phyloP scores from a whole-genome alignment of 2,329 filamentous ascomycete genomes.

The Kalaharituber pfeilii region DNA sequence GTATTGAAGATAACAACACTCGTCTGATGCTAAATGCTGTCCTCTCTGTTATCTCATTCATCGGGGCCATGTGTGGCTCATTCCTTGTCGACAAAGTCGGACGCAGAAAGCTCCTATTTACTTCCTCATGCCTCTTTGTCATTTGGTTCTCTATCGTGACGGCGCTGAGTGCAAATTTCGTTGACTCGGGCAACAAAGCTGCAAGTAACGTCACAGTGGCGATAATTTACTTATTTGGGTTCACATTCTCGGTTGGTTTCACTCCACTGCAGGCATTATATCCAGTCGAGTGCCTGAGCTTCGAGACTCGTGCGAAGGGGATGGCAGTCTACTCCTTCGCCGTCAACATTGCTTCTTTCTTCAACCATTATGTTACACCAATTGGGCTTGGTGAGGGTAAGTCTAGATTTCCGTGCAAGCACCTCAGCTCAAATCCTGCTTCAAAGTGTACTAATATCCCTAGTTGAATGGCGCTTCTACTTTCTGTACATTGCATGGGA shows the following conservation, averaged over 20 bases:
- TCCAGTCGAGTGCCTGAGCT: constrained; percentile 37
- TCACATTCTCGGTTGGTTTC: constrained; percentile 35
- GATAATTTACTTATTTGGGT: constrained; percentile 39
- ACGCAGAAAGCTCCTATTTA: constrained; percentile 40
- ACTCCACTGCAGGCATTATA: constrained; percentile 34
- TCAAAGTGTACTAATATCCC: background rate
- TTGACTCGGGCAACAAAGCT: constrained; percentile 24
- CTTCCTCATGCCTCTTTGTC: constrained; percentile 33
- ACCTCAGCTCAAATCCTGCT: too few species aligned
- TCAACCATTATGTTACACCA: constrained; percentile 31
- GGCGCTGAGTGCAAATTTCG: constrained; percentile 25
- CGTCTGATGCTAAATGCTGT: constrained; percentile 39
- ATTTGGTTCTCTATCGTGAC: constrained; percentile 38
- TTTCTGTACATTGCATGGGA: constrained; percentile 32
- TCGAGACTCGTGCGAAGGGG: constrained; percentile 39
- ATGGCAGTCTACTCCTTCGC: constrained; percentile 35
- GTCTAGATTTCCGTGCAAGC: too few species aligned
- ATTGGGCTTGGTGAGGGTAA: constrained; percentile 18
- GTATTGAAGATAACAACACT: constrained; percentile 38
- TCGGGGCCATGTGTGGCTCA: constrained; percentile 32
- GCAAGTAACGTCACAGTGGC: constrained; percentile 34
- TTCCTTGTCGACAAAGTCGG: constrained; percentile 38
- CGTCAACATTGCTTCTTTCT: constrained; percentile 31
- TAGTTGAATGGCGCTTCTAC: constrained; percentile 15
- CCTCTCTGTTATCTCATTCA: constrained; percentile 37